Evolutionary conservation across 1,284 basidiomycete species (phyloP), one percentile per base, ranked within the genome.

Genomic region (Athelia sp.): DNA sequence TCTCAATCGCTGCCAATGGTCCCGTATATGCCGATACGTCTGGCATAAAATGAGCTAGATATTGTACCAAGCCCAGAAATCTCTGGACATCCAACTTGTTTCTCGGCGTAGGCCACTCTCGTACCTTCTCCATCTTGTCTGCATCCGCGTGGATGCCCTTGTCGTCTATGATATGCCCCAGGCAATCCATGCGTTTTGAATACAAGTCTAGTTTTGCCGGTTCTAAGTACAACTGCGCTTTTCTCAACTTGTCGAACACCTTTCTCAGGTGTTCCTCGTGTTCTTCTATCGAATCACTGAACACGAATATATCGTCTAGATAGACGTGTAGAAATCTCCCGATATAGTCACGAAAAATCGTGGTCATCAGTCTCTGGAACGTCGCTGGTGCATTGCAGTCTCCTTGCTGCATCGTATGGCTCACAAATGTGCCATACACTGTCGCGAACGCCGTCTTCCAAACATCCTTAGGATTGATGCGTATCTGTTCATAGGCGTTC

Each of bases 41-140:
- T 10, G 63, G 64, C 51, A 68, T 49, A 46, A 62, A 64, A 34
- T 59, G 55, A 0, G 56, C 54, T 2, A 70, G 50, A 50, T 68
- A 70, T 18, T 65, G 53, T 1, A 70, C 58, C 2, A 64, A 50
- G 0, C 67, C 68, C 0, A 70, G 46, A 47, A 69, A 71, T 8
- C 57, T 52, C 45, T 61, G 58, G 0, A 70, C 50, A 8, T 63
- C 61, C 9, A 64, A 50, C 14, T 60, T 58, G n/a, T 55, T 57
- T 0, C 50, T 34, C 0, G 62, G 66, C n/a, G 36, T 47, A 2
- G 43, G 36, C 68, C 66, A 70, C 1, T 62, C 53, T 0, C 50
- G 11, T 1, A 61, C 50, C 3, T 47, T 40, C 4, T 49, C 46
- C 1, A 60, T 47, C 36, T 61, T 61, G 44, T 57, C 48, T 13